A percentile compares a stretch with the other conserved stretches of the same genome.
Evolutionary conservation across 2,329 filamentous ascomycete species (phyloP).

Genomic region (Colletotrichum costaricense): DNA sequence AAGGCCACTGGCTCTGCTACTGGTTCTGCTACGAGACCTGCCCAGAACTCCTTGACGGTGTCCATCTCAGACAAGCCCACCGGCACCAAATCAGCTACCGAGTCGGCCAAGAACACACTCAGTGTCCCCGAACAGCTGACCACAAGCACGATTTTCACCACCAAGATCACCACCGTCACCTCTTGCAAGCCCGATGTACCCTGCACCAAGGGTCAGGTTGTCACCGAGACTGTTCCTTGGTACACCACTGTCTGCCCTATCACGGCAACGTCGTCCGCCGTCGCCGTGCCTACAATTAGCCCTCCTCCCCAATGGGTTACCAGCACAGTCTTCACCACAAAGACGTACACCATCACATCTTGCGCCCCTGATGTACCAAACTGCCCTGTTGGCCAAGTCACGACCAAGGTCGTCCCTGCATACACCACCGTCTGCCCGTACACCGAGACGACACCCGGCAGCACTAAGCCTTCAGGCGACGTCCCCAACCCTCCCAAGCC

Average conservation of each 20-base stretch:
- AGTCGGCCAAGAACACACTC: constrained; percentile 5
- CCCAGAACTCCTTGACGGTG: constrained; percentile 26
- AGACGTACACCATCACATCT: constrained; percentile 65
- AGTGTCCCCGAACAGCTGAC: constrained; percentile 32
- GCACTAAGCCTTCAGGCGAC: constrained; percentile 33
- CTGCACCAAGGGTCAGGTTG: constrained; percentile 45
- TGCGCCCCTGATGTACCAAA: constrained; percentile 57
- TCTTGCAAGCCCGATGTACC: constrained; percentile 60
- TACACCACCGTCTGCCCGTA: constrained; percentile 58
- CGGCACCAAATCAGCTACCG: not conserved
- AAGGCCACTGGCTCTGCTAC: not conserved
- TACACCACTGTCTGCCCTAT: constrained; percentile 59
- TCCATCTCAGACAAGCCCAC: not conserved
- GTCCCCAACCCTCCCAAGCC: constrained; percentile 47
- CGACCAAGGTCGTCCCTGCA: constrained; percentile 46
- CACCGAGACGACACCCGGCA: constrained; percentile 26
- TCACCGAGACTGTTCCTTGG: constrained; percentile 47
- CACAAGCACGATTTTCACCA: constrained; percentile 48
- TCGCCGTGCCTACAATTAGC: constrained; percentile 17
- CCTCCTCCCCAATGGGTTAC: constrained; percentile 39
- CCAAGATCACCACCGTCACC: constrained; percentile 46
- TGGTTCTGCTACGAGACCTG: constrained; percentile 12
- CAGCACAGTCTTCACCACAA: constrained; percentile 53
- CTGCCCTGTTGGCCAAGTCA: constrained; percentile 51
- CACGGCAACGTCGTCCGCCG: constrained; percentile 28